A percentile compares a stretch with the other conserved stretches of the same genome.
Evolutionary conservation across 176 grass and related monocot genomes (phyloP).

Genomic region (Tillandsia leiboldiana): DNA sequence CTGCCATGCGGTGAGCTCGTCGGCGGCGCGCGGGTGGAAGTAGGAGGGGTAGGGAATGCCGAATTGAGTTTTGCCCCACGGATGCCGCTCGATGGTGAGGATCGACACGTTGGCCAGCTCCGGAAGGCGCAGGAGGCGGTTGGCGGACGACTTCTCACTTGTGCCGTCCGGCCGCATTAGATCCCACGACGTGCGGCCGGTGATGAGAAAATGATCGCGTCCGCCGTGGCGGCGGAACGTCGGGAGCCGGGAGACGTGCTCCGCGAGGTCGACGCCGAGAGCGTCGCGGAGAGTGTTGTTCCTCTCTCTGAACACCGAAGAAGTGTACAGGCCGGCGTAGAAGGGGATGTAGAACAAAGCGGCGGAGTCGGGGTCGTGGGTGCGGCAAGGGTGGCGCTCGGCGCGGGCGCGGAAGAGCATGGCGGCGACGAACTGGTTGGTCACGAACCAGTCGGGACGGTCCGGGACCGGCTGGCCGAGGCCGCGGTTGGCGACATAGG

Average conservation of each 20-base stretch:
- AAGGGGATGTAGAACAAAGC: constrained; percentile 20
- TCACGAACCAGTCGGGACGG: constrained; percentile 23
- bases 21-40: constrained; percentile 23
- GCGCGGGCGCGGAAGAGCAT: constrained; percentile 33
- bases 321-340: constrained; percentile 10
- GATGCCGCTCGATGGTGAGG: constrained; percentile 27
- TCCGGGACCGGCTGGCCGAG: constrained; percentile 14
- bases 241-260: constrained; percentile 3
- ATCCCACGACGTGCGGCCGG: constrained; percentile 12
- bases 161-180: not conserved
- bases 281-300: constrained; percentile 7
- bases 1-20: constrained; percentile 24
- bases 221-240: constrained; percentile 19
- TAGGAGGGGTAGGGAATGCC: constrained; percentile 35
- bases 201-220: constrained; percentile 27
- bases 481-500: constrained; percentile 17
- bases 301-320: not conserved
- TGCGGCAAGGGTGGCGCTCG: constrained; percentile 33
- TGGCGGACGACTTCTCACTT: not conserved
- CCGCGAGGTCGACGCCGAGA: constrained; percentile 12
- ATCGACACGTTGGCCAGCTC: constrained; percentile 27
- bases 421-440: constrained; percentile 29
- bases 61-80: constrained; percentile 17
- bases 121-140: constrained; percentile 13
- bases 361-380: not conserved